phyloP scores from a whole-genome alignment of 1,284 basidiomycete species.

The Sanghuangporus baumii region DNA sequence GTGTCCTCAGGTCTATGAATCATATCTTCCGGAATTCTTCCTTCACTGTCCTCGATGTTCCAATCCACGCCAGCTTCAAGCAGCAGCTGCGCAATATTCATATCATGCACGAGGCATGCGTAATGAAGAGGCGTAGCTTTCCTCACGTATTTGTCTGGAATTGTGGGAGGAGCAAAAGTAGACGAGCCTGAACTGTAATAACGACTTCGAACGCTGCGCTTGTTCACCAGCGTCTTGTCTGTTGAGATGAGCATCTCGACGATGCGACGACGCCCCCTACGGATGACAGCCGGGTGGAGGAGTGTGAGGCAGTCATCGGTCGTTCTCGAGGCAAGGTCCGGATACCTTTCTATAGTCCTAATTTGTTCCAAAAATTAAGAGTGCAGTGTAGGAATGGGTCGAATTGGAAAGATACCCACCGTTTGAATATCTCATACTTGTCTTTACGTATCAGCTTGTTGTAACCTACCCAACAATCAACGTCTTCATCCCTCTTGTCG shows the following conservation, averaged over 20 bases:
- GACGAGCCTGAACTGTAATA: background rate
- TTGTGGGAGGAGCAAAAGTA: background rate
- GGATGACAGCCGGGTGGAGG: slow-evolving; percentile 5
- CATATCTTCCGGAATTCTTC: slow-evolving; percentile 3
- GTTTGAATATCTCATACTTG: background rate
- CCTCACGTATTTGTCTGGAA: slow-evolving; percentile 4
- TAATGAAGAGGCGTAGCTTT: slow-evolving; percentile 11
- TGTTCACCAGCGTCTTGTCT: background rate
- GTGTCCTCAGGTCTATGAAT: background rate
- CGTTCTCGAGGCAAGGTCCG: background rate
- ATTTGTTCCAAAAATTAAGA: too few relatives aligned
- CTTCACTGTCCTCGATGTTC: slow-evolving; percentile 3
- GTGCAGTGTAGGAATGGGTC: too few relatives aligned
- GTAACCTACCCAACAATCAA: background rate
- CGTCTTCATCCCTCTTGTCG: background rate
- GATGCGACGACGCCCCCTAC: background rate
- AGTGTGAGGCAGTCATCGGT: slow-evolving; percentile 1
- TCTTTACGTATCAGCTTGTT: background rate
- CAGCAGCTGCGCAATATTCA: slow-evolving; percentile 3
- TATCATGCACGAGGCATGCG: slow-evolving; percentile 4
- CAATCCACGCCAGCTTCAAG: slow-evolving; percentile 12
- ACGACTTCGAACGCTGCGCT: background rate
- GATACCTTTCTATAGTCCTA: background rate
- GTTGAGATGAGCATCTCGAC: background rate
- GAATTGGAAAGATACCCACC: background rate